Percentiles rank a stretch among this genome's conserved stretches.
Conservation (phyloP, 1,284 basidiomycete species). For the Puccinia horiana region DNA sequence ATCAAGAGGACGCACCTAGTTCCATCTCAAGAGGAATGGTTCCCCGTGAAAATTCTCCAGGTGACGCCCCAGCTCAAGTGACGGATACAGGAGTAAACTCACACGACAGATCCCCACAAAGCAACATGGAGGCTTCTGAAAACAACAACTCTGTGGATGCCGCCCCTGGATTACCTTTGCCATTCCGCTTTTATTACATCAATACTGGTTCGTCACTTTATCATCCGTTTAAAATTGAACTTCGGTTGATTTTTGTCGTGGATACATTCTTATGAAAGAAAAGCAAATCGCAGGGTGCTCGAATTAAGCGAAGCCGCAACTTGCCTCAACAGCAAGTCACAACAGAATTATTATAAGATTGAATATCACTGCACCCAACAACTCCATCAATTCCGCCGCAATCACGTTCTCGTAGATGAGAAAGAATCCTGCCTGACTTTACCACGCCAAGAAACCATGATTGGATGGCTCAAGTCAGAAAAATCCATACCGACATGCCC, state of each 20-base stretch:
- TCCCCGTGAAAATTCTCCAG: background rate
- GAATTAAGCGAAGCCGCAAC: constrained; percentile 24
- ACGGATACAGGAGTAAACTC: background rate
- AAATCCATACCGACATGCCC: constrained; percentile 43
- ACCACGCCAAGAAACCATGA: constrained; percentile 19
- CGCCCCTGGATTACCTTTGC: background rate
- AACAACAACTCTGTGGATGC: background rate
- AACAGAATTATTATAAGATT: constrained; percentile 25
- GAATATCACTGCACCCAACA: constrained; percentile 32
- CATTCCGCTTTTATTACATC: constrained; percentile 19
- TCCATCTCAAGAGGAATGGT: background rate
- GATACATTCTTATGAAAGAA: background rate
- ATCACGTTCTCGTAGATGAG: constrained; percentile 22
- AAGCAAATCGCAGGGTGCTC: constrained; percentile 16
- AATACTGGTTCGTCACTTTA: constrained; percentile 8
- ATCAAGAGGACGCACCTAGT: background rate
- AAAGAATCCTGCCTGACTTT: background rate
- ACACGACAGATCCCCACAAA: background rate
- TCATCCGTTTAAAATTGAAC: background rate
- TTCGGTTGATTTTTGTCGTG: background rate
- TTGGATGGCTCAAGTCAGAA: constrained; percentile 31
- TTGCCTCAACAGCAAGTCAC: background rate
- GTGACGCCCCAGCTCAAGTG: background rate
- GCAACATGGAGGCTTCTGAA: background rate
- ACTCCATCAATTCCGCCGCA: constrained; percentile 38